Percentiles rank a stretch among this genome's conserved stretches.
phyloP scores from a whole-genome alignment of 352 stramenopile genomes.

The Halophytophthora batemanensis region DNA sequence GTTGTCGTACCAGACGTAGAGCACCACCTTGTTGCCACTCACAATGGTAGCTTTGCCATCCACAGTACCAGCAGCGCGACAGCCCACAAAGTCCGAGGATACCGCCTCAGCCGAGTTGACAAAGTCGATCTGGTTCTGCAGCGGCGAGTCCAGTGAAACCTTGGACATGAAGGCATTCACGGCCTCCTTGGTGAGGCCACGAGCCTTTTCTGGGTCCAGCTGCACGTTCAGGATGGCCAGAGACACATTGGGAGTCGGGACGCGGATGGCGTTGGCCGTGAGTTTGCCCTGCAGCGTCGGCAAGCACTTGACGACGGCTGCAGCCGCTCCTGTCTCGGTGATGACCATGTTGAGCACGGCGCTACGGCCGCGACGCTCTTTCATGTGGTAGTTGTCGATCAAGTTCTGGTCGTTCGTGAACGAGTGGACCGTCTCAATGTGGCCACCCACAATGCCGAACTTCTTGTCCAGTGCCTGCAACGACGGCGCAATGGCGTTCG shows the following conservation, averaged over 20 bases:
- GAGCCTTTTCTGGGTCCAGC: conserved; percentile 77
- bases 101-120: conserved; percentile 80
- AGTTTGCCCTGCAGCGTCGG: conserved; percentile 96
- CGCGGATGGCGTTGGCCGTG: conserved; percentile 98
- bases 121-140: conserved; percentile 90
- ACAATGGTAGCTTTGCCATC: conserved; percentile 87
- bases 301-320: conserved; percentile 86
- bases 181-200: conserved; percentile 59
- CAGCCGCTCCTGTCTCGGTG: conserved; percentile 81
- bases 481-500: conserved; percentile 81
- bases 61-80: conserved; percentile 66
- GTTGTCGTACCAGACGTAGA: conserved; percentile 92
- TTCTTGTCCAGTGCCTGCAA: conserved; percentile 76
- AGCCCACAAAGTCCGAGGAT: conserved; percentile 83
- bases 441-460: conserved; percentile 75
- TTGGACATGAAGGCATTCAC: conserved; percentile 81
- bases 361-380: conserved; percentile 82
- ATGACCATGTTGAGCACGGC: conserved; percentile 90
- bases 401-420: conserved; percentile 91
- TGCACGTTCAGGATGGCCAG: conserved; percentile 96
- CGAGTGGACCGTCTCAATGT: conserved; percentile 89
- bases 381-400: conserved; percentile 88
- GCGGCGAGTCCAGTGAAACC: conserved; percentile 74
- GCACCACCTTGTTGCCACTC: conserved; percentile 77
- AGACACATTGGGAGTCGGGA: conserved; percentile 98